Percentiles rank a stretch among this genome's conserved stretches.
phyloP scores from a whole-genome alignment of 768 basidiomycete genomes.

The Scleroderma citrinum region DNA sequence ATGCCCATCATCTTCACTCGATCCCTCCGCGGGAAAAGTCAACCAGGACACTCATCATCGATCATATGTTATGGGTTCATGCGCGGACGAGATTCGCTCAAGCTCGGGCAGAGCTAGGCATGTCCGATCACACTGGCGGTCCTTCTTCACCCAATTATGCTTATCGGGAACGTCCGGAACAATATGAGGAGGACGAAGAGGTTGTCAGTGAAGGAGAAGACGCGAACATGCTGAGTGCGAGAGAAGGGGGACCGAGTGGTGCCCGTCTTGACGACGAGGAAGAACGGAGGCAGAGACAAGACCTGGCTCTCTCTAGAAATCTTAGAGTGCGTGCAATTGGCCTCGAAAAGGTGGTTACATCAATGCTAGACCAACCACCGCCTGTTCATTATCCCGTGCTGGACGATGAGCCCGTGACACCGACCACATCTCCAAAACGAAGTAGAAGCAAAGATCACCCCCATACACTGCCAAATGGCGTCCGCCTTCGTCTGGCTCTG shows the following conservation, averaged over 20 bases:
- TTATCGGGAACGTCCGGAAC: slow-evolving; percentile 67
- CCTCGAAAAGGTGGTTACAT: slow-evolving; percentile 73
- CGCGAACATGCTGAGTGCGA: slow-evolving; percentile 39
- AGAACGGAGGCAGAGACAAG: slow-evolving; percentile 48
- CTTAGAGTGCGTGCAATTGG: slow-evolving; percentile 73
- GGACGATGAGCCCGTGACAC: slow-evolving; percentile 47
- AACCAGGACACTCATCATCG: slow-evolving; percentile 82
- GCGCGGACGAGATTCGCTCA: slow-evolving; percentile 76
- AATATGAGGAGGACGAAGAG: slow-evolving; percentile 72
- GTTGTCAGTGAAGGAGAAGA: slow-evolving; percentile 58
- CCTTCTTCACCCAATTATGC: slow-evolving; percentile 51
- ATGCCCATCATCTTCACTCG: slow-evolving; percentile 82
- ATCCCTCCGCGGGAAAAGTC: slow-evolving; percentile 86
- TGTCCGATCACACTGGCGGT: slow-evolving; percentile 77
- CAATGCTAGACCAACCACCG: slow-evolving; percentile 79
- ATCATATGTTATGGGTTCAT: slow-evolving; percentile 85
- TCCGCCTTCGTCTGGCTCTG: slow-evolving; percentile 69
- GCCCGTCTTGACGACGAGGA: slow-evolving; percentile 56
- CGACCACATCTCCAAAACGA: slow-evolving; percentile 46
- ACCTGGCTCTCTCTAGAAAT: slow-evolving; percentile 54
- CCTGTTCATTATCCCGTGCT: slow-evolving; percentile 46
- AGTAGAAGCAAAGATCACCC: slow-evolving; percentile 30
- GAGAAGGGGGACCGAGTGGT: slow-evolving; percentile 44
- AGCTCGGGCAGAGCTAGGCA: slow-evolving; percentile 78
- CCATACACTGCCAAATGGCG: slow-evolving; percentile 73